Percentiles rank a stretch among this genome's conserved stretches.
Evolutionary conservation across 1,284 basidiomycete species (phyloP).

Genomic region (Flammula alnicola): DNA sequence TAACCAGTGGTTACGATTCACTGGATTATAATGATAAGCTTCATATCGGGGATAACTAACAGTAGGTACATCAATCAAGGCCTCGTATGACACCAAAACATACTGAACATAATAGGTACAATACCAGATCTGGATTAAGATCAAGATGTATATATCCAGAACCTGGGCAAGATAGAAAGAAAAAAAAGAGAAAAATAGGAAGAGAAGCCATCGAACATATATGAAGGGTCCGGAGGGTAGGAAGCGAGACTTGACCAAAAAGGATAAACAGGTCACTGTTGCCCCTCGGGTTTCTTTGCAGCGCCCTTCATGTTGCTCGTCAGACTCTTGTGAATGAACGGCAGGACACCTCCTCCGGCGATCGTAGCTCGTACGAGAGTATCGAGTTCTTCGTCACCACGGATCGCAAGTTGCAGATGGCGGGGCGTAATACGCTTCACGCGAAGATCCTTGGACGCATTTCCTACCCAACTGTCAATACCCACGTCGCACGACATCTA

Average conservation of each 20-base stretch:
- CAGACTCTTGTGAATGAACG: slow-evolving; percentile 94
- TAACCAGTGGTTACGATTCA: slow-evolving; percentile 15
- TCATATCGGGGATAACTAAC: slow-evolving; percentile 7
- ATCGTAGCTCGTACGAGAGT: slow-evolving; percentile 74
- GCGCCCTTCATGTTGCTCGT: slow-evolving; percentile 48
- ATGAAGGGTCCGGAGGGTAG: not conserved
- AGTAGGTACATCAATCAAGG: slow-evolving; percentile 18
- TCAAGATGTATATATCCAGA: slow-evolving; percentile 12
- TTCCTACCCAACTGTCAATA: slow-evolving; percentile 58
- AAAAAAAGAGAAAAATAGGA: slow-evolving; percentile 4
- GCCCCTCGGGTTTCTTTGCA: slow-evolving; percentile 39
- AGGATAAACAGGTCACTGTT: slow-evolving; percentile 14
- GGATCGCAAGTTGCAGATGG: slow-evolving; percentile 91
- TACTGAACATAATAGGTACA: slow-evolving; percentile 22
- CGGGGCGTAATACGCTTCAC: slow-evolving; percentile 97
- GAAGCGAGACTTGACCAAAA: slow-evolving; percentile 1
- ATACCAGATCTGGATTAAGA: slow-evolving; percentile 9
- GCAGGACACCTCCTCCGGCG: slow-evolving; percentile 89
- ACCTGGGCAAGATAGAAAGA: slow-evolving; percentile 10
- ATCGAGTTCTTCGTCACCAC: slow-evolving; percentile 94
- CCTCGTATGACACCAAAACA: slow-evolving; percentile 18
- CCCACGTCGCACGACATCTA: not conserved
- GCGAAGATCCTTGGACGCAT: slow-evolving; percentile 94
- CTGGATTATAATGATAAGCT: slow-evolving; percentile 20
- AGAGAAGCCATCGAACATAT: no score